A percentile compares a stretch with the other conserved stretches of the same genome.
Evolutionary conservation across 352 stramenopile species (phyloP).

Genomic region (Phytophthora chlamydospora): DNA sequence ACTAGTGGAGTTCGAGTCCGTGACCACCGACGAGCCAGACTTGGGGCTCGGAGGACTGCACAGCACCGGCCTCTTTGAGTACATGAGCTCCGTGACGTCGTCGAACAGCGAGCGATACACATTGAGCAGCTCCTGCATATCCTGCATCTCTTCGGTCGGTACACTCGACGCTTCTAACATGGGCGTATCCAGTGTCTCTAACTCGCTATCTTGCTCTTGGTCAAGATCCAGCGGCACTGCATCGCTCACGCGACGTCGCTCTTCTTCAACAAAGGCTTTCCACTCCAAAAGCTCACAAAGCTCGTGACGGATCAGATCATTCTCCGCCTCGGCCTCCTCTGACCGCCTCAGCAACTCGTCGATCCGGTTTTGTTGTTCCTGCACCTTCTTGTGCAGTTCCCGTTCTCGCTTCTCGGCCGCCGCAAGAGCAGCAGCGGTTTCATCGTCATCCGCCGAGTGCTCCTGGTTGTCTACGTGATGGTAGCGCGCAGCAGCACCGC

Average conservation of each 20-base stretch:
- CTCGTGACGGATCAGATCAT: constrained; percentile 70
- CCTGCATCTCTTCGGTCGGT: constrained; percentile 47
- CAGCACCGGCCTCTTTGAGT: constrained; percentile 57
- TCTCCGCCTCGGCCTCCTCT: constrained; percentile 68
- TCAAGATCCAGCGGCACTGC: constrained; percentile 21
- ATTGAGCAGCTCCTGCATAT: constrained; percentile 67
- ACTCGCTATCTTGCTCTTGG: constrained; percentile 27
- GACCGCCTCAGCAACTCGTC: constrained; percentile 34
- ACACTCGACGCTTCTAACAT: constrained; percentile 30
- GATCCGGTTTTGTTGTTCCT: constrained; percentile 42
- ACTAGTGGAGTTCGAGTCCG: constrained; percentile 68
- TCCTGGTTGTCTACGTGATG: constrained; percentile 54
- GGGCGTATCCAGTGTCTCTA: constrained; percentile 24
- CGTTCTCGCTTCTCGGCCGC: constrained; percentile 40
- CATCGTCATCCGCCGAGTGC: constrained; percentile 37
- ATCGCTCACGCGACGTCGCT: constrained; percentile 45
- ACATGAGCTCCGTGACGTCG: constrained; percentile 59
- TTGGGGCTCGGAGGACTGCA: constrained; percentile 53
- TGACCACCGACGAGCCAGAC: constrained; percentile 70
- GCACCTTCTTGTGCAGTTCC: constrained; percentile 52
- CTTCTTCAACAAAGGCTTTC: constrained; percentile 68
- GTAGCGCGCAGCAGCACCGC: constrained; percentile 31
- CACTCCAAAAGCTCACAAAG: constrained; percentile 76
- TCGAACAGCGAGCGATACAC: constrained; percentile 74
- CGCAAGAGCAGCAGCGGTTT: constrained; percentile 22